phyloP scores from a whole-genome alignment of 495 filamentous ascomycete species.

The Lentithecium fluviatile region DNA sequence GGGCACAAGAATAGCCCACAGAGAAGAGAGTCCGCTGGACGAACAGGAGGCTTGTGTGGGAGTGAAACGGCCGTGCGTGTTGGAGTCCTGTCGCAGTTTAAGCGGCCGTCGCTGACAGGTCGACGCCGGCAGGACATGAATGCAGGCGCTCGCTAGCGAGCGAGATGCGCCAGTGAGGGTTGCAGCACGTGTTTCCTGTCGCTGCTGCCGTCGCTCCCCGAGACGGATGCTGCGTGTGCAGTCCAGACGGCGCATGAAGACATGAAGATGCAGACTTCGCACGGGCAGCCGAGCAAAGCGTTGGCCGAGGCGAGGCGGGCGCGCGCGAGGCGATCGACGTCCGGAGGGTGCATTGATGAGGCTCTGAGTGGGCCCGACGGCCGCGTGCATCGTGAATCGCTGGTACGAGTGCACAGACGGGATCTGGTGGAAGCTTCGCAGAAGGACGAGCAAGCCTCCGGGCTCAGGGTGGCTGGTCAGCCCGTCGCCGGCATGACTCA shows the following conservation, averaged over 20 bases:
- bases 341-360: slow-evolving; percentile 24
- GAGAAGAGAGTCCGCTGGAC: slow-evolving; percentile 9
- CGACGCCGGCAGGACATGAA: not conserved
- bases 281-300: slow-evolving; percentile 7
- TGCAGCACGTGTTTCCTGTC: slow-evolving; percentile 15
- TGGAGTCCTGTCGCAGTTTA: slow-evolving; percentile 32
- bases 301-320: not conserved
- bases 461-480: slow-evolving; percentile 7
- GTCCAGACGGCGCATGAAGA: slow-evolving; percentile 15
- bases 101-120: slow-evolving; percentile 28
- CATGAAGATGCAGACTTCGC: slow-evolving; percentile 11
- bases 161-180: not conserved
- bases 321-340: slow-evolving; percentile 19
- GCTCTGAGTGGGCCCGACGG: slow-evolving; percentile 19
- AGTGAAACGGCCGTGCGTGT: slow-evolving; percentile 36
- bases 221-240: slow-evolving; percentile 6
- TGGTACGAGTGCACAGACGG: slow-evolving; percentile 31
- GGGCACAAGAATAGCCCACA: slow-evolving; percentile 26
- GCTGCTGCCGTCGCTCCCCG: slow-evolving; percentile 15
- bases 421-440: slow-evolving; percentile 27
- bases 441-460: not conserved
- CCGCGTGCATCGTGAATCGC: slow-evolving; percentile 23
- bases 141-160: slow-evolving; percentile 1
- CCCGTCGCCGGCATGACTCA: slow-evolving; percentile 14
- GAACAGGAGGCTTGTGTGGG: slow-evolving; percentile 1